These are phyloP conservation scores for Schoenoplectus triqueter DNA, from an alignment of 202 grass and related monocot species.

Conservation along the genomic window DNA sequence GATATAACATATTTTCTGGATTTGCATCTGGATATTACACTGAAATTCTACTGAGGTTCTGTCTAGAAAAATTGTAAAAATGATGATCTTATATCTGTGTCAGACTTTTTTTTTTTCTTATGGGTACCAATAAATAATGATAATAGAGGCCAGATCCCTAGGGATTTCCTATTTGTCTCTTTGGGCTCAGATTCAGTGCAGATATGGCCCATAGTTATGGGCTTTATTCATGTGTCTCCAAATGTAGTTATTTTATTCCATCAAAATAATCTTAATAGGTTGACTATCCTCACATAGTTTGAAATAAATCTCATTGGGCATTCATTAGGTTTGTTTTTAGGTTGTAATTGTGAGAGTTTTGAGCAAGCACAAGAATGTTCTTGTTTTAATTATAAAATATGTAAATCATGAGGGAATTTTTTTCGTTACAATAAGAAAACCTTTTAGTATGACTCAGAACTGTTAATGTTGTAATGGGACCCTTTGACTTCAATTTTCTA, in stretches of 20 bases:
- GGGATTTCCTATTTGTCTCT: slow-evolving; percentile 42
- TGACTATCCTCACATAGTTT: not conserved
- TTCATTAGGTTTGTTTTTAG: not conserved
- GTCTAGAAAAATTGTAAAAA: not conserved
- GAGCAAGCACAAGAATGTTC: not conserved
- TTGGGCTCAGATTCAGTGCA: slow-evolving; percentile 36
- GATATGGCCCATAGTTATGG: slow-evolving; percentile 28
- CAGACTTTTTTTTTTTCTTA: slow-evolving; percentile 27
- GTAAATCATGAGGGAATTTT: not conserved
- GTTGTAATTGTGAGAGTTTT: not conserved
- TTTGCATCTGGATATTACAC: not conserved
- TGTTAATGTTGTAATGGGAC: not conserved
- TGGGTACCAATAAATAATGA: slow-evolving; percentile 31
- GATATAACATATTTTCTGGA: not conserved
- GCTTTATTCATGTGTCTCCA: slow-evolving; percentile 5
- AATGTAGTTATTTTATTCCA: slow-evolving; percentile 19
- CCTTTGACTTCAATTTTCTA: not conserved
- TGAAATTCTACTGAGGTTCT: not conserved
- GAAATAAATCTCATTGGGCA: not conserved
- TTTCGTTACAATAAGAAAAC: not conserved
- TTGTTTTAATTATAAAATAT: not conserved
- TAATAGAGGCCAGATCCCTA: slow-evolving; percentile 33
- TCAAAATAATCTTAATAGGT: not conserved
- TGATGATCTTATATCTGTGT: slow-evolving; percentile 29
- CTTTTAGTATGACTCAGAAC: not conserved